A percentile compares a stretch with the other conserved stretches of the same genome.
Evolutionary conservation across 768 basidiomycete species (phyloP).

Genomic region (Fomitopsis pulvina): DNA sequence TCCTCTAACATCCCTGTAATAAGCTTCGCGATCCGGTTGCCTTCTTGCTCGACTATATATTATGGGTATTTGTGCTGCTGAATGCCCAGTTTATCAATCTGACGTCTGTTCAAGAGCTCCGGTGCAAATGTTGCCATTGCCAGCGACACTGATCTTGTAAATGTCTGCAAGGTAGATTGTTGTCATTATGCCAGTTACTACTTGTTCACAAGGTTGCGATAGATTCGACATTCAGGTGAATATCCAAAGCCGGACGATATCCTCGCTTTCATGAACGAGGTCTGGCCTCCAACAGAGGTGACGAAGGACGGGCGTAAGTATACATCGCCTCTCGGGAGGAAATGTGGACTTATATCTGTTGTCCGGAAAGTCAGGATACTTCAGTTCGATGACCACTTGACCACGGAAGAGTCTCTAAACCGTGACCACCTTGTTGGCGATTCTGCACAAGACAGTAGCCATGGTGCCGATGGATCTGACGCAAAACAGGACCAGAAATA

Average conservation of each 20-base stretch:
- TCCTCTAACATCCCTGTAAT: background rate
- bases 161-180: constrained; percentile 3
- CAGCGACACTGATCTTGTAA: constrained; percentile 4
- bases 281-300: constrained; percentile 6
- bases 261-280: background rate
- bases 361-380: too few species aligned
- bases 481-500: too few species aligned
- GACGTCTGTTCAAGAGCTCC: constrained; percentile 3
- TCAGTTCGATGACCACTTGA: too few species aligned
- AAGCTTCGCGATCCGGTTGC: constrained; percentile 8
- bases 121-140: constrained; percentile 8
- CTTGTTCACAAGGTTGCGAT: background rate
- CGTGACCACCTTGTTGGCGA: too few species aligned
- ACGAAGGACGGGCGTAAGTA: constrained; percentile 6
- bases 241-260: constrained; percentile 4
- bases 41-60: constrained; percentile 11
- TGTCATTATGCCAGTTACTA: background rate
- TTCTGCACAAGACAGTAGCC: too few species aligned
- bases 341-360: too few species aligned
- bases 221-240: background rate
- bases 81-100: background rate
- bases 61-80: background rate
- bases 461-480: too few species aligned
- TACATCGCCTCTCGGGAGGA: too few species aligned
- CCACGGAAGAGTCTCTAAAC: too few species aligned